Conservation (phyloP, 257 asterid genomes). For the Solanum ahanhuiri region DNA sequence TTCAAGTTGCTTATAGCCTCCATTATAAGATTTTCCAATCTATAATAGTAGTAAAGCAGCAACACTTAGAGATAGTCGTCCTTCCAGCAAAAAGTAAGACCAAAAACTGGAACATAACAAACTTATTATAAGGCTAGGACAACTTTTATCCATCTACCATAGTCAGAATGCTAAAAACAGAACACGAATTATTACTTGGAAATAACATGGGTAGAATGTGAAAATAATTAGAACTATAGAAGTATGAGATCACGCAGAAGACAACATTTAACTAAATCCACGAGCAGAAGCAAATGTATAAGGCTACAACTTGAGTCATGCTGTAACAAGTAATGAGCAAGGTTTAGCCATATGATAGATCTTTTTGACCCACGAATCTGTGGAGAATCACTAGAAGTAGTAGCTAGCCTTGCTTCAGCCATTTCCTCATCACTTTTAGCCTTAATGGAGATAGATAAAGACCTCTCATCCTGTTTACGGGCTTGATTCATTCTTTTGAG, state of each 20-base stretch:
- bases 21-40: slow-evolving; percentile 87
- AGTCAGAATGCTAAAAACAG: neutral
- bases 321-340: neutral
- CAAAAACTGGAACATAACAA: neutral
- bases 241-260: neutral
- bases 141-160: neutral
- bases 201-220: neutral
- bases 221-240: neutral
- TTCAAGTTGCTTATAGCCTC: slow-evolving; percentile 79
- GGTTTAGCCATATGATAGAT: slow-evolving; percentile 66
- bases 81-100: no score
- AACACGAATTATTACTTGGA: neutral
- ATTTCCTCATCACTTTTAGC: slow-evolving; percentile 64
- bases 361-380: slow-evolving; percentile 62
- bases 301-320: neutral
- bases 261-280: neutral
- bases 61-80: no score
- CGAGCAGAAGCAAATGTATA: neutral
- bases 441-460: slow-evolving; percentile 19
- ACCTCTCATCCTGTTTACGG: slow-evolving; percentile 49
- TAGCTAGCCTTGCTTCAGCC: slow-evolving; percentile 36
- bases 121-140: neutral
- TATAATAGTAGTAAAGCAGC: slow-evolving; percentile 33
- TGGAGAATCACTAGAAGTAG: slow-evolving; percentile 65
- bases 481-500: slow-evolving; percentile 56